Evolutionary conservation across 2,329 filamentous ascomycete species (phyloP), one percentile per base, ranked within the genome.

Genomic region (Calonectria pauciramosa): DNA sequence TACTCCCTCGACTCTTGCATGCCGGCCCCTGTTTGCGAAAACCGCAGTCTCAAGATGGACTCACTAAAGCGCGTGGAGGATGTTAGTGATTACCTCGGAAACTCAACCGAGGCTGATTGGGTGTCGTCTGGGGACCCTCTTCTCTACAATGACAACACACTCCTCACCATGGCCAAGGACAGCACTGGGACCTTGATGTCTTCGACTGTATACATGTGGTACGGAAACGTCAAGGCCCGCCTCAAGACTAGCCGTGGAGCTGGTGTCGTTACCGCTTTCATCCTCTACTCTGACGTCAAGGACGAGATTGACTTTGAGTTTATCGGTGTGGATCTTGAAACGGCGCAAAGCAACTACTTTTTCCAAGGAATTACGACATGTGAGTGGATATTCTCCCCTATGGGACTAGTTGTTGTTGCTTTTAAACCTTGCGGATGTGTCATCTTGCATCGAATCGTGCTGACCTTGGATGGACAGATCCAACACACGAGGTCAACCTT

Each of bases 241-340:
- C 88, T 99, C 85, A 97, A 95, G 89, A 96, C 95, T 0, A 94
- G 93, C 76, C 93, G 94, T 81, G 96, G 96, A 72, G 87, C 89
- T 52, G 97, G 97, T 89, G 97, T 99, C 23, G 94, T 99, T 18
- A 97, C 96, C 2, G 96, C 96, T 34, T 99, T 99, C 84, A 99
- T 99, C 84, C 89, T 99, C 82, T 92, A 98, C 85, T 96, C 94
- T 36, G 96, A 99, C 82, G 94, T 97, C 82, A 98, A 98, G 90
- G 97, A 99, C 83, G 97, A 99, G 86, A 98, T 99, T 81, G 97
- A 99, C 87, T 99, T 95, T 84, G 97, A 99, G 85, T 99, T 94
- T 84, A 91, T 99, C 70, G 97, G 97, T 77, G 91, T 91, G 49
- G 95, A 98, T 82, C 88, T 98, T 75, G 82, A 88, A 64, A 91